Percentiles rank a stretch among this genome's conserved stretches.
phyloP scores from a whole-genome alignment of 164 flowering plant species.

The Santalum album region DNA sequence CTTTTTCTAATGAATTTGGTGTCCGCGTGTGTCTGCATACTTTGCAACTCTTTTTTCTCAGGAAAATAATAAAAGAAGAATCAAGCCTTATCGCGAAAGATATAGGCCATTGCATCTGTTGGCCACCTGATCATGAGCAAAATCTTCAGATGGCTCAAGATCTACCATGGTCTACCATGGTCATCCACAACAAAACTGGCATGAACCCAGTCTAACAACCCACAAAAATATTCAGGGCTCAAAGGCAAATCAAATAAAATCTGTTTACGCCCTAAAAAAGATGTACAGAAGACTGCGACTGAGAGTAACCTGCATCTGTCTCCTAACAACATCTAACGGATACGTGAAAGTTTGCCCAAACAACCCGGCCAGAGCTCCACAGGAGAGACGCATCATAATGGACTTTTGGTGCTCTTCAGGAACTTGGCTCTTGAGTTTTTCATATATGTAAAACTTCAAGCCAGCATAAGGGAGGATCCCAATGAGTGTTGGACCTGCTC shows the following conservation, averaged over 20 bases:
- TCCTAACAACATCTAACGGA: slow-evolving; percentile 90
- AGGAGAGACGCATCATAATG: slow-evolving; percentile 67
- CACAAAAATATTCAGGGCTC: no score
- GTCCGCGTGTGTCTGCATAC: no score
- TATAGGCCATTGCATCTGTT: no score
- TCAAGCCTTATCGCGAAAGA: no score
- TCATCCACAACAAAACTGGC: no score
- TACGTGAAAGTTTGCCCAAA: slow-evolving; percentile 92
- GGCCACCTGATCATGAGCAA: no score
- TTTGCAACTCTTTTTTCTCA: no score
- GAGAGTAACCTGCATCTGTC: slow-evolving; percentile 89
- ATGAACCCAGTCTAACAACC: no score
- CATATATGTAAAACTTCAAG: slow-evolving; percentile 83
- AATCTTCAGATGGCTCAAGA: no score
- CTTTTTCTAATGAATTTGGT: no score
- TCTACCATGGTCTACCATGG: no score
- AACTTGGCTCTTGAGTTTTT: slow-evolving; percentile 76
- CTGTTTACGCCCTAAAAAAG: neutral
- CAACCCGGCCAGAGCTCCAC: slow-evolving; percentile 95
- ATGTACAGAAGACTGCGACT: neutral
- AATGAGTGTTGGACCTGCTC: slow-evolving; percentile 80
- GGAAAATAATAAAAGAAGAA: no score
- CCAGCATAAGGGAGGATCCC: slow-evolving; percentile 98
- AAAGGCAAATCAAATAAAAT: neutral
- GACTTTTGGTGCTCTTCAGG: slow-evolving; percentile 90